These are phyloP conservation scores for Zychaea mexicana DNA, from an alignment of 371 early-diverging fungal genomes.

Conservation along the genomic window DNA sequence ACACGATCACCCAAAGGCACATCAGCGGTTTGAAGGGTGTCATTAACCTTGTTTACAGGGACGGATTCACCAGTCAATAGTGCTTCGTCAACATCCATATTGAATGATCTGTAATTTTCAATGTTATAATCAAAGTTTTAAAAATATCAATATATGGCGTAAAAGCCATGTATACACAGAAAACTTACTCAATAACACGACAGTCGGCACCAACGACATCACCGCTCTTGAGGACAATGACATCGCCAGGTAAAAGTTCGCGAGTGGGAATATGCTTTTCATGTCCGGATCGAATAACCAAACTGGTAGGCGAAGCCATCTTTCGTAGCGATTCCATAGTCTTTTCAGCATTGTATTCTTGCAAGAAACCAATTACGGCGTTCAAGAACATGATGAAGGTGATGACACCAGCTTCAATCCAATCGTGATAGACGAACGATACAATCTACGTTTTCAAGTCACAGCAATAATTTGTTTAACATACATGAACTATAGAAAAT, in stretches of 20 bases:
- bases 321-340: slow-evolving; percentile 89
- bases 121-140: slow-evolving; percentile 19
- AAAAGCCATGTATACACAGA: background rate
- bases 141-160: background rate
- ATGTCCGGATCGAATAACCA: slow-evolving; percentile 75
- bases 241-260: slow-evolving; percentile 83
- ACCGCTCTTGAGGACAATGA: slow-evolving; percentile 86
- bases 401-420: slow-evolving; percentile 73
- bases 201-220: slow-evolving; percentile 94
- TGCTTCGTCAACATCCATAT: slow-evolving; percentile 87
- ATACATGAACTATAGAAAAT: background rate
- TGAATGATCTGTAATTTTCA: slow-evolving; percentile 53
- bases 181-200: slow-evolving; percentile 75
- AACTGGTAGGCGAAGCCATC: slow-evolving; percentile 81
- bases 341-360: slow-evolving; percentile 90
- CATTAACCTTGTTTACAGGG: slow-evolving; percentile 36
- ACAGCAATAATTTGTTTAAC: background rate
- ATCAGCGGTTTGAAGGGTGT: slow-evolving; percentile 32
- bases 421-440: slow-evolving; percentile 65
- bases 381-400: slow-evolving; percentile 80
- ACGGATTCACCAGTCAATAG: slow-evolving; percentile 74
- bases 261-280: slow-evolving; percentile 76
- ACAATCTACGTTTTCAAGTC: slow-evolving; percentile 44
- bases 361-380: slow-evolving; percentile 83
- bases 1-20: slow-evolving; percentile 60